Percentiles rank a stretch among this genome's conserved stretches.
Evolutionary conservation across 768 basidiomycete species (phyloP).

Genomic region (Collybia sordida): DNA sequence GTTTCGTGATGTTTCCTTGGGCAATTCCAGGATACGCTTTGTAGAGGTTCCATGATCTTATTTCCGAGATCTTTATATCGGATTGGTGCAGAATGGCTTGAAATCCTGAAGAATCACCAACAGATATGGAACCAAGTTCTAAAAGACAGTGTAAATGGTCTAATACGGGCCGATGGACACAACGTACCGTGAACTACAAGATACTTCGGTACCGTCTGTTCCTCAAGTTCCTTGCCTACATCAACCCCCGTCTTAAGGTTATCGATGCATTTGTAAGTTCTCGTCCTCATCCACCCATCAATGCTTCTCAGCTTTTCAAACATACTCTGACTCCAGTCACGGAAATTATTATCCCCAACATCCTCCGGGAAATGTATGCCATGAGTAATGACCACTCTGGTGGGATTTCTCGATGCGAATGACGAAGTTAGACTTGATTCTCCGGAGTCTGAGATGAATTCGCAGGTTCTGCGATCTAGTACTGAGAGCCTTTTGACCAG

Average conservation of each 20-base stretch:
- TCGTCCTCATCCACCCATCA: conserved; percentile 38
- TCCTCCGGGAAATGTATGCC: conserved; percentile 20
- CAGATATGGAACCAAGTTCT: conserved; percentile 19
- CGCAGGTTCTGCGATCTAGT: conserved; percentile 43
- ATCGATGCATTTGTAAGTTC: conserved; percentile 39
- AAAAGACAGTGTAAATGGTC: not conserved
- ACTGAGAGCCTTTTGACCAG: conserved; percentile 41
- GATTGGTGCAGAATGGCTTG: conserved; percentile 12
- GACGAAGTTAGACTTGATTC: conserved; percentile 28
- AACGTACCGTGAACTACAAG: conserved; percentile 40
- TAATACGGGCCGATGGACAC: not conserved
- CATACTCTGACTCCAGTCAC: conserved; percentile 21
- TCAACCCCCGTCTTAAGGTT: conserved; percentile 34
- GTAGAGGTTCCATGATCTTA: conserved; percentile 42
- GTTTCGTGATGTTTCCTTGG: conserved; percentile 30
- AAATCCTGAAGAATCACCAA: conserved; percentile 14
- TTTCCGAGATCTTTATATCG: conserved; percentile 19
- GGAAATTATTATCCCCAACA: conserved; percentile 5
- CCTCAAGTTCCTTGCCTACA: conserved; percentile 22
- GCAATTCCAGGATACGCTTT: conserved; percentile 47
- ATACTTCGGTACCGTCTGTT: conserved; percentile 33
- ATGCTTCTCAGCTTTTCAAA: conserved; percentile 16
- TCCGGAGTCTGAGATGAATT: conserved; percentile 33
- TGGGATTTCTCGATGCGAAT: conserved; percentile 28
- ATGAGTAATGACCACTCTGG: conserved; percentile 29